Conservation (phyloP, 2,329 filamentous ascomycete genomes). For the Fonsecaea pedrosoi region DNA sequence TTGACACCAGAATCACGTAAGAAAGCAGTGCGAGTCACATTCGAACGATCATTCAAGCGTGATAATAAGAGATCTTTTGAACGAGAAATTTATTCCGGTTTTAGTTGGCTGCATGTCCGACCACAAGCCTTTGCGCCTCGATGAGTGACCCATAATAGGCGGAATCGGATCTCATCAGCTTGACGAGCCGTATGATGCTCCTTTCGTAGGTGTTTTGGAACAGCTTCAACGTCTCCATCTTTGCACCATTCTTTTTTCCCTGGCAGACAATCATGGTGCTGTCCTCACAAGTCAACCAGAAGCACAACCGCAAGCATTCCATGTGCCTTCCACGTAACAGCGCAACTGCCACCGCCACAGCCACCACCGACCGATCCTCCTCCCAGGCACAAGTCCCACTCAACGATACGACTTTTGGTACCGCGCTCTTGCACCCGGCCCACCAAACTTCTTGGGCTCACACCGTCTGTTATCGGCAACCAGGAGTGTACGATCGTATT, state of each 20-base stretch:
- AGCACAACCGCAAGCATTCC: constrained; percentile 1
- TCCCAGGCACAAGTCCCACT: constrained; percentile 45
- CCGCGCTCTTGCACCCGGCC: constrained; percentile 89
- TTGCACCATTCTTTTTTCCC: constrained; percentile 3
- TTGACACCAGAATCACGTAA: constrained; percentile 24
- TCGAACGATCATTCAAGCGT: not conserved
- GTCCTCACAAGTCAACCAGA: not conserved
- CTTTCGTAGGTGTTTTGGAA: constrained; percentile 8
- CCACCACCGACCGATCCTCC: not conserved
- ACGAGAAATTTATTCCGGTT: constrained; percentile 21
- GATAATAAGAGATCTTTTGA: constrained; percentile 5
- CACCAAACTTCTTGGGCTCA: constrained; percentile 93
- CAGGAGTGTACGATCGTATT: constrained; percentile 96
- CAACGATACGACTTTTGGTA: constrained; percentile 99
- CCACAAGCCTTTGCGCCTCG: constrained; percentile 10
- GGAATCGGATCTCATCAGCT: constrained; percentile 16
- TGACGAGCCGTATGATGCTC: constrained; percentile 16
- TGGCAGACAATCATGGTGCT: too few relatives aligned
- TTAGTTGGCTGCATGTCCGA: constrained; percentile 5
- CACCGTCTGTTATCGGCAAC: constrained; percentile 99
- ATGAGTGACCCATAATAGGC: constrained; percentile 8
- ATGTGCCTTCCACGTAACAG: not conserved
- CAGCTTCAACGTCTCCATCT: not conserved
- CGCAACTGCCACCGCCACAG: constrained; percentile 18
- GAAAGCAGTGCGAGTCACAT: not conserved